Evolutionary conservation across 352 stramenopile genomes (phyloP).

Genomic region (Pythium periplocum): DNA sequence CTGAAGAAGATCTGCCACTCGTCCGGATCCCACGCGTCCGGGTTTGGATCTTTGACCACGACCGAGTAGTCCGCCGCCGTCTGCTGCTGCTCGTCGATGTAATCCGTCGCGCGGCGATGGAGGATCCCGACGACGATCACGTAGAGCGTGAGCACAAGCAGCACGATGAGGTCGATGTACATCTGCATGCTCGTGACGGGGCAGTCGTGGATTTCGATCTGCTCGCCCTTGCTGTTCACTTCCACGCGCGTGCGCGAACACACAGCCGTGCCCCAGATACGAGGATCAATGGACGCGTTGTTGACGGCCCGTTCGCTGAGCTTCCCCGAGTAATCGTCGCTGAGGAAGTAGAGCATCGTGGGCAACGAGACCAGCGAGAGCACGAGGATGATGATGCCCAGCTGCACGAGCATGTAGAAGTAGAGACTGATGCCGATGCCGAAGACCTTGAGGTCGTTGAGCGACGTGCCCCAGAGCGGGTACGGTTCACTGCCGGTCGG

Average conservation of each 20-base stretch:
- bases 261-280: conserved; percentile 49
- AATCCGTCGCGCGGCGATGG: conserved; percentile 35
- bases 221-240: conserved; percentile 13
- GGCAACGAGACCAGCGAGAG: conserved; percentile 54
- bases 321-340: conserved; percentile 49
- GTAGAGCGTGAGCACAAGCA: conserved; percentile 46
- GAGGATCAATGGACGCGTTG: conserved; percentile 33
- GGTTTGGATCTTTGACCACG: conserved; percentile 65
- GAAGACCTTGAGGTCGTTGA: conserved; percentile 60
- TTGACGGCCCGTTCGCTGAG: conserved; percentile 24
- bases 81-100: conserved; percentile 53
- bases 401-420: conserved; percentile 66
- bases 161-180: conserved; percentile 47
- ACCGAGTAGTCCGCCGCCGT: conserved; percentile 70
- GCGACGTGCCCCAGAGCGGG: conserved; percentile 48
- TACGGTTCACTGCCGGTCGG: conserved; percentile 45
- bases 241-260: conserved; percentile 36
- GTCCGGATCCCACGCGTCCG: conserved; percentile 52
- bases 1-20: conserved; percentile 67
- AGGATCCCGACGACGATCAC: conserved; percentile 32
- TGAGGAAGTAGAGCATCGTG: conserved; percentile 63
- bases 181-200: conserved; percentile 45
- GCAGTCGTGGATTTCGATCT: conserved; percentile 34
- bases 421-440: conserved; percentile 76
- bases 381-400: conserved; percentile 43